A percentile compares a stretch with the other conserved stretches of the same genome.
phyloP scores from a whole-genome alignment of 2,329 filamentous ascomycete genomes.

The Penicillium sp. region DNA sequence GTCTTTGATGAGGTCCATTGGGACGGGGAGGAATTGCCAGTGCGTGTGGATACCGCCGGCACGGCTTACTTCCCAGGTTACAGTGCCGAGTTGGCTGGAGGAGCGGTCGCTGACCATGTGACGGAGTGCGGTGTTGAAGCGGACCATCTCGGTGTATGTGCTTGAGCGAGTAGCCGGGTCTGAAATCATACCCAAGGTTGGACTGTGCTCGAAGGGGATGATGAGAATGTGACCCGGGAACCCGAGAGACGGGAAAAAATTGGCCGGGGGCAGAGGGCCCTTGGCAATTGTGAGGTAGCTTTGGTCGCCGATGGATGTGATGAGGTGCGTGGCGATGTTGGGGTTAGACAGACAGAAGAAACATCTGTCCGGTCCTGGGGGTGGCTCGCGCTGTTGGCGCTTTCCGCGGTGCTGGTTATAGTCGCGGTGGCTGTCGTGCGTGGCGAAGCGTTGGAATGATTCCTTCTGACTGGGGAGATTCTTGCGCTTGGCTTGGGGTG shows the following conservation, averaged over 20 bases:
- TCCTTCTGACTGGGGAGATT: slow-evolving; percentile 43
- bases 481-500: slow-evolving; percentile 64
- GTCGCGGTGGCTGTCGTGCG: slow-evolving; percentile 47
- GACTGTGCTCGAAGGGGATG: slow-evolving; percentile 81
- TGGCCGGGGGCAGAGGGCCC: slow-evolving; percentile 76
- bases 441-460: slow-evolving; percentile 47
- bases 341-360: slow-evolving; percentile 96
- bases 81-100: slow-evolving; percentile 70
- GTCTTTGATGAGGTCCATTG: slow-evolving; percentile 68
- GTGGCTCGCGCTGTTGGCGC: slow-evolving; percentile 53
- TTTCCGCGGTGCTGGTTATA: slow-evolving; percentile 51
- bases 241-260: slow-evolving; percentile 73
- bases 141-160: slow-evolving; percentile 80
- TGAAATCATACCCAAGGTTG: slow-evolving; percentile 73
- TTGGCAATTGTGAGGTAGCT: slow-evolving; percentile 91
- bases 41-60: slow-evolving; percentile 82
- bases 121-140: slow-evolving; percentile 78
- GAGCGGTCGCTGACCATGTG: slow-evolving; percentile 67
- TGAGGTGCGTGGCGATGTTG: slow-evolving; percentile 82
- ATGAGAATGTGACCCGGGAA: slow-evolving; percentile 91
- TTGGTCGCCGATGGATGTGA: slow-evolving; percentile 86
- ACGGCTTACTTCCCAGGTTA: slow-evolving; percentile 93
- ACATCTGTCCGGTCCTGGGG: slow-evolving; percentile 75
- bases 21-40: slow-evolving; percentile 89
- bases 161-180: slow-evolving; percentile 61